Evolutionary conservation across 768 basidiomycete genomes (phyloP).

Genomic region (Hebeloma cylindrosporum): DNA sequence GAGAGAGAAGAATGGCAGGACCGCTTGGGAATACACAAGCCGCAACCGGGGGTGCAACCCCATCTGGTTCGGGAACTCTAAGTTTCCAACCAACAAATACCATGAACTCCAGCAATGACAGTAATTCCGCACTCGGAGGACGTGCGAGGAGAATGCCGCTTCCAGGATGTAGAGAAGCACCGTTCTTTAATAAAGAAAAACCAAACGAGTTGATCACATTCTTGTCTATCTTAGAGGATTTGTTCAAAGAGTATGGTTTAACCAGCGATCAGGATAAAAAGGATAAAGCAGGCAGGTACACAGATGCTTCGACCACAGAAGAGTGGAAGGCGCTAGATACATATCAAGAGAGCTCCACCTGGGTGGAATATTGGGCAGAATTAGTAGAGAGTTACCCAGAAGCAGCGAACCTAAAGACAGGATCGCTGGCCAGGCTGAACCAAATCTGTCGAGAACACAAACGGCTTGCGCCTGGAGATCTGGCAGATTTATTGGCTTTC

Average conservation of each 20-base stretch:
- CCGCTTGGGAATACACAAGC: no score
- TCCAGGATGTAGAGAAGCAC: neutral
- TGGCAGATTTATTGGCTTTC: no score
- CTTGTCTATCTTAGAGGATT: neutral
- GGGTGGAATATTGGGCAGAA: no score
- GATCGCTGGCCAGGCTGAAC: no score
- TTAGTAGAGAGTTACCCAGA: no score
- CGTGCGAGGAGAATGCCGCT: neutral
- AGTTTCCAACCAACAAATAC: neutral
- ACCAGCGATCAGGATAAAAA: neutral
- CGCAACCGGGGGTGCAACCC: no score
- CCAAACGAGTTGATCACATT: neutral
- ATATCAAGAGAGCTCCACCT: no score
- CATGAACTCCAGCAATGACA: neutral
- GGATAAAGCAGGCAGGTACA: neutral
- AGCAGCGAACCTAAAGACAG: no score
- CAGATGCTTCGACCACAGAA: neutral
- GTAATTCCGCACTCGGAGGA: neutral
- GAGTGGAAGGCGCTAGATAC: no score
- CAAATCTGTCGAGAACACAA: no score
- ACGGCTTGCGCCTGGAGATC: no score
- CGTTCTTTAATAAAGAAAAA: neutral
- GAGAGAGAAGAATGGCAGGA: no score
- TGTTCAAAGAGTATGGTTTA: neutral
- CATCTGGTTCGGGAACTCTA: neutral